Conservation (phyloP, 306 rosid genomes). For the apple (Malus domestica) region DNA sequence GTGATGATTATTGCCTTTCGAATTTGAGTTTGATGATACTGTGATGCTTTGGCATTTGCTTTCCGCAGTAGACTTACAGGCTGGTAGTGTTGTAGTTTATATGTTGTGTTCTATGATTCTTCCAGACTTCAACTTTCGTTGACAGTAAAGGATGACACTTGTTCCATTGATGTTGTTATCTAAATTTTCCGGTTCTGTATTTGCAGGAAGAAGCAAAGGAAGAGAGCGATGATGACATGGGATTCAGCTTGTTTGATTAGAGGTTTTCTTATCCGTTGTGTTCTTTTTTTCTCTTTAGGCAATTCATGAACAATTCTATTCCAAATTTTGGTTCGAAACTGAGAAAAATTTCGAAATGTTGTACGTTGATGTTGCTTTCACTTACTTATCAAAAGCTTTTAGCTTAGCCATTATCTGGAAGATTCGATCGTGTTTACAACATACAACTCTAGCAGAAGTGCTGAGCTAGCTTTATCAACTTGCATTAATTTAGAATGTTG, state of each 20-base stretch:
- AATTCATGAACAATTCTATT: not conserved
- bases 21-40: not conserved
- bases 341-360: not conserved
- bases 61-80: not conserved
- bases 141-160: not conserved
- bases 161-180: not conserved
- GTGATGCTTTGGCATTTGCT: not conserved
- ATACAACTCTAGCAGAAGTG: no score
- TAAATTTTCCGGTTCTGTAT: not conserved
- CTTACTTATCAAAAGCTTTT: not conserved
- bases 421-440: not conserved
- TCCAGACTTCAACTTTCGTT: not conserved
- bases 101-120: not conserved
- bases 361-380: not conserved
- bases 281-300: not conserved
- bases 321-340: not conserved
- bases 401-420: not conserved
- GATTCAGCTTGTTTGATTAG: slow-evolving; percentile 54
- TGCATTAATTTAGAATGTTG: no score
- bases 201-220: slow-evolving; percentile 62
- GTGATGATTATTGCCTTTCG: not conserved
- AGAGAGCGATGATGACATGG: slow-evolving; percentile 61
- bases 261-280: not conserved
- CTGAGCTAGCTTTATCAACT: no score
- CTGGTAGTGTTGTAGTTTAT: not conserved